phyloP scores from a whole-genome alignment of 805 yeast genomes.

The Wickerhamiella cacticola region DNA sequence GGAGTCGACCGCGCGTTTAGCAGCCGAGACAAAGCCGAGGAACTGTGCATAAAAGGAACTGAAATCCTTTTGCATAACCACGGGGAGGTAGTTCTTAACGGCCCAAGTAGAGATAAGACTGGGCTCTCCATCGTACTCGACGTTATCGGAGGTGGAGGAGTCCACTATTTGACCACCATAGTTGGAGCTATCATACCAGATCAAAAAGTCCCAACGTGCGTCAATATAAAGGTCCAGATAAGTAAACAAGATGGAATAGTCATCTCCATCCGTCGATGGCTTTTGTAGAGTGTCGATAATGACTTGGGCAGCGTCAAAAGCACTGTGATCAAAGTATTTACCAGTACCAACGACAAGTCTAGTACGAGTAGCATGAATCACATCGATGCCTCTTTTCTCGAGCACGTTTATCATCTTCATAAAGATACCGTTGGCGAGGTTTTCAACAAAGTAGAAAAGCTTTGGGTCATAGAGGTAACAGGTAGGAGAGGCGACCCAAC shows the following conservation, averaged over 20 bases:
- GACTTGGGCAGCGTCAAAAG: slow-evolving; percentile 37
- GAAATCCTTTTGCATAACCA: slow-evolving; percentile 66
- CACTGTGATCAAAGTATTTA: slow-evolving; percentile 54
- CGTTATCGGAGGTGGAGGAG: not conserved
- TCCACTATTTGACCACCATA: slow-evolving; percentile 52
- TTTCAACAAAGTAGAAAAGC: slow-evolving; percentile 77
- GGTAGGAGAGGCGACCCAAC: slow-evolving; percentile 73
- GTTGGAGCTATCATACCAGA: slow-evolving; percentile 92
- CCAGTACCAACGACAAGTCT: slow-evolving; percentile 58
- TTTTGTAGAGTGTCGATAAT: slow-evolving; percentile 34
- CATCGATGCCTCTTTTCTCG: slow-evolving; percentile 59
- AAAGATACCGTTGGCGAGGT: slow-evolving; percentile 68
- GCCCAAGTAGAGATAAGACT: slow-evolving; percentile 55
- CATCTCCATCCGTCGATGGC: slow-evolving; percentile 34
- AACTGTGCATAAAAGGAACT: slow-evolving; percentile 75
- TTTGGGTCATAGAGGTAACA: slow-evolving; percentile 67
- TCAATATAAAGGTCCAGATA: slow-evolving; percentile 63
- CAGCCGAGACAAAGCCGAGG: slow-evolving; percentile 11
- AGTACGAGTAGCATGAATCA: slow-evolving; percentile 47
- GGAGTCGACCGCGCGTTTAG: slow-evolving; percentile 1
- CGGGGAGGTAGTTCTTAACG: slow-evolving; percentile 59
- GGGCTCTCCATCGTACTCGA: slow-evolving; percentile 21
- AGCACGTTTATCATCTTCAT: slow-evolving; percentile 49
- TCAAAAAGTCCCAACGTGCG: slow-evolving; percentile 80
- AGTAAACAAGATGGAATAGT: slow-evolving; percentile 57